phyloP scores from a whole-genome alignment of 169 alveolate species.

The Plasmodium malariae region DNA sequence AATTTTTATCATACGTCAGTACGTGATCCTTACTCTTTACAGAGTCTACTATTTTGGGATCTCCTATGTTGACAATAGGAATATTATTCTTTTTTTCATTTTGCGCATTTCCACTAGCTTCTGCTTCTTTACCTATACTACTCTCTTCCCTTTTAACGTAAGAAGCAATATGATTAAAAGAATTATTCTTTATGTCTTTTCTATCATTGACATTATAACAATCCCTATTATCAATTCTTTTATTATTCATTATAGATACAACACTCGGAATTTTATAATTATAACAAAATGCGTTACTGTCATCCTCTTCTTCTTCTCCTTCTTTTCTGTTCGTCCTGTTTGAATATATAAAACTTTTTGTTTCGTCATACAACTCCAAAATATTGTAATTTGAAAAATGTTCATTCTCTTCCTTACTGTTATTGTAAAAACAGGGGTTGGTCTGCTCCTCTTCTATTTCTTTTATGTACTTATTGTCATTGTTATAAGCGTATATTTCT shows the following conservation, averaged over 20 bases:
- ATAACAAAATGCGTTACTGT: background rate
- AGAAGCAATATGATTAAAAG: background rate
- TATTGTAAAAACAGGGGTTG: background rate
- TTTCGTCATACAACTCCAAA: background rate
- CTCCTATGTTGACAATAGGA: too few relatives aligned
- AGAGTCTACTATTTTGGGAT: too few relatives aligned
- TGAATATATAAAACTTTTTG: background rate
- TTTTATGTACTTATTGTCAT: background rate
- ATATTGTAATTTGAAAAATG: background rate
- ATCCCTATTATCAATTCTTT: background rate
- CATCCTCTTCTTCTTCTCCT: background rate
- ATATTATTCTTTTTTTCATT: too few relatives aligned
- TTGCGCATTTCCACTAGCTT: too few relatives aligned
- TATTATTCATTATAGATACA: background rate
- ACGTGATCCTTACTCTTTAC: too few relatives aligned
- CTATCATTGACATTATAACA: background rate
- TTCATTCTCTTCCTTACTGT: background rate
- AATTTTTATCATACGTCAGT: too few relatives aligned
- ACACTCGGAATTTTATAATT: background rate
- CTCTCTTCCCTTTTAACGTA: background rate
- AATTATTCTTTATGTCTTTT: background rate
- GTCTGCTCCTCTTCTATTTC: background rate
- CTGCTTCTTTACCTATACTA: background rate
- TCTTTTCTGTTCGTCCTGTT: background rate
- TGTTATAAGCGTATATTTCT: background rate